A percentile compares a stretch with the other conserved stretches of the same genome.
Conservation (phyloP, 148 eudicot genomes). For the Chenopodium suecicum region DNA sequence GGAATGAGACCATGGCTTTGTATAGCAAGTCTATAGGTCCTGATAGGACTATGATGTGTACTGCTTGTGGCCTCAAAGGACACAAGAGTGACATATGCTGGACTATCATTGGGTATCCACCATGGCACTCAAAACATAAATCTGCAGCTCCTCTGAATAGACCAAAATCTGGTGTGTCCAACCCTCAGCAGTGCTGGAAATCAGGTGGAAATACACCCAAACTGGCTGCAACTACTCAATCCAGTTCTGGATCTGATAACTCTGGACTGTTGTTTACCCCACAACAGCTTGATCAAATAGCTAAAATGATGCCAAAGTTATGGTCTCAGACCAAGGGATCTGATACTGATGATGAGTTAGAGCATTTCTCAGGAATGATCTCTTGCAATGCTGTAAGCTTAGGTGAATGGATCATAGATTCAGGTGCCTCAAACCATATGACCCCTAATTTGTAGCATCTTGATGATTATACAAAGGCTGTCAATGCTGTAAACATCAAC, state of each 20-base stretch:
- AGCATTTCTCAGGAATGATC: neutral
- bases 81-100: neutral
- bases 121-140: neutral
- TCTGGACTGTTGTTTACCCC: neutral
- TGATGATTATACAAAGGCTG: no score
- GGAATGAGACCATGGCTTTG: neutral
- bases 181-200: no score
- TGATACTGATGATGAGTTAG: neutral
- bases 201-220: no score
- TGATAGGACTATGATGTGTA: no score
- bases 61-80: neutral
- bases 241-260: neutral
- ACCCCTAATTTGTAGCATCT: neutral
- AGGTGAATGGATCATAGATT: neutral
- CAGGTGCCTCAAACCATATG: neutral
- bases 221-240: no score
- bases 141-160: neutral
- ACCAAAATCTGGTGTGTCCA: no score
- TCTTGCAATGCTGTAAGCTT: neutral
- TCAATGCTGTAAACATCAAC: neutral
- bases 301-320: no score
- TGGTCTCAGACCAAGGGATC: no score
- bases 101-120: neutral
- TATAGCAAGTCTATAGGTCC: neutral
- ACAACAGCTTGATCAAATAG: no score